Percentiles rank a stretch among this genome's conserved stretches.
These are phyloP conservation scores for Cucurbitaria berberidis DNA, from an alignment of 2,329 filamentous ascomycete species.

Conservation along the genomic window DNA sequence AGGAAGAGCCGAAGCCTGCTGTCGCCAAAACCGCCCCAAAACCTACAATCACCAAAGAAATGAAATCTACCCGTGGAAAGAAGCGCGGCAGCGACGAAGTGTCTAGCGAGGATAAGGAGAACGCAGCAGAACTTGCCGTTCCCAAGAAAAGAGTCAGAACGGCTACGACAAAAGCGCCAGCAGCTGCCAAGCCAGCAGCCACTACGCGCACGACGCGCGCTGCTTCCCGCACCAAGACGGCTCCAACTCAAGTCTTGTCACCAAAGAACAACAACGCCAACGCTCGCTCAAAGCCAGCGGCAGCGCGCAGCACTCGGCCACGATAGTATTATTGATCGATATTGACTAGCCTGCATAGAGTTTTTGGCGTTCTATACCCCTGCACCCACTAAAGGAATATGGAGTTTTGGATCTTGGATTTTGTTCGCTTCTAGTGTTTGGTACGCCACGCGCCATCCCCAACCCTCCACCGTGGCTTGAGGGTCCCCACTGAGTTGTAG, in stretches of 20 bases:
- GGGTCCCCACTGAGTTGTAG: conserved; percentile 16
- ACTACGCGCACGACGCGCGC: conserved; percentile 30
- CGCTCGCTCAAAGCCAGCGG: conserved; percentile 22
- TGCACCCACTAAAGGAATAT: not conserved
- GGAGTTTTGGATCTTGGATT: conserved; percentile 16
- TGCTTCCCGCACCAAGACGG: conserved; percentile 28
- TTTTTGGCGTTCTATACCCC: conserved; percentile 18
- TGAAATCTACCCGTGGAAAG: conserved; percentile 22
- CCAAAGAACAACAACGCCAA: conserved; percentile 31
- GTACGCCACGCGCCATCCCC: not conserved
- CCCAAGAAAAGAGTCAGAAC: conserved; percentile 29
- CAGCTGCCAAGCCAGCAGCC: conserved; percentile 12
- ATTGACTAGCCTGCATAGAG: conserved; percentile 12
- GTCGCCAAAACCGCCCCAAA: conserved; percentile 18
- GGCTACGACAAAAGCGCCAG: conserved; percentile 13
- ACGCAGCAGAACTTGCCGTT: conserved; percentile 24
- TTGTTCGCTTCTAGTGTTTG: conserved; percentile 3
- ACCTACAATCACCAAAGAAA: conserved; percentile 6
- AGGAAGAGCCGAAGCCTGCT: conserved; percentile 2
- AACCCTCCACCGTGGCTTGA: conserved; percentile 18
- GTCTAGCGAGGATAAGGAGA: conserved; percentile 39
- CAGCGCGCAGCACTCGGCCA: conserved; percentile 24
- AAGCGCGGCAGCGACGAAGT: conserved; percentile 38
- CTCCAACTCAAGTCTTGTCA: conserved; percentile 24
- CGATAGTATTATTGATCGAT: conserved; percentile 25